These are phyloP conservation scores for Chrysoporthe cubensis DNA, from an alignment of 2,329 filamentous ascomycete genomes.

Conservation along the genomic window DNA sequence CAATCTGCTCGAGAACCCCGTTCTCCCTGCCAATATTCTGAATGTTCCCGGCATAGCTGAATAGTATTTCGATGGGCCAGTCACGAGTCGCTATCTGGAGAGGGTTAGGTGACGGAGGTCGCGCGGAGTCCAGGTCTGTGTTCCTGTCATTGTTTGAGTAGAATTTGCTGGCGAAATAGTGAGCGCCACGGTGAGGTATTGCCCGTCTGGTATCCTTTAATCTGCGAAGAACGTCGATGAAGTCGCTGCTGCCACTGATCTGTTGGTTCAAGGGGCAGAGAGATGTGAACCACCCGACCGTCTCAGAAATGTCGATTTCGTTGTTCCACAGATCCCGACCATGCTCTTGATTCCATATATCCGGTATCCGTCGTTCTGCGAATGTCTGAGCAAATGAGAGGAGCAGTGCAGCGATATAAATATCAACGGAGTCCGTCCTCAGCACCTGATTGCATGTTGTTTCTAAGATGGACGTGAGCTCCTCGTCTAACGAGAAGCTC, in stretches of 20 bases:
- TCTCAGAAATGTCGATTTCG: constrained; percentile 57
- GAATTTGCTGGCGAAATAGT: constrained; percentile 40
- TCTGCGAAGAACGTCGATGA: constrained; percentile 54
- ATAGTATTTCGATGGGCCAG: constrained; percentile 61
- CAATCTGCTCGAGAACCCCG: constrained; percentile 53
- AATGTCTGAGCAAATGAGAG: constrained; percentile 62
- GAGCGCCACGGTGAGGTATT: constrained; percentile 37
- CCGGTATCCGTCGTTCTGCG: constrained; percentile 52
- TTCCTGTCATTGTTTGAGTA: constrained; percentile 39
- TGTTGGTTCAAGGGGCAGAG: constrained; percentile 55
- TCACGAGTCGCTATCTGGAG: constrained; percentile 37
- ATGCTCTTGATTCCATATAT: constrained; percentile 59
- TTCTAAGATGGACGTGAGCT: constrained; percentile 48
- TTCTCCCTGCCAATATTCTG: constrained; percentile 53
- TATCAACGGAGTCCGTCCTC: constrained; percentile 56
- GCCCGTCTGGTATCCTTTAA: constrained; percentile 56
- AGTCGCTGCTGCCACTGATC: constrained; percentile 49
- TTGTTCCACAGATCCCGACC: constrained; percentile 50
- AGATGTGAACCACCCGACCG: constrained; percentile 65
- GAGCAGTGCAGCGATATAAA: constrained; percentile 57
- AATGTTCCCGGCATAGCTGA: constrained; percentile 57
- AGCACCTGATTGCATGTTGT: constrained; percentile 50
- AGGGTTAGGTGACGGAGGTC: constrained; percentile 20
- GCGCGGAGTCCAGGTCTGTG: neutral
- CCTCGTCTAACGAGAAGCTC: constrained; percentile 48